Conservation (phyloP, 306 rosid species). For the Citrullus colocynthis region DNA sequence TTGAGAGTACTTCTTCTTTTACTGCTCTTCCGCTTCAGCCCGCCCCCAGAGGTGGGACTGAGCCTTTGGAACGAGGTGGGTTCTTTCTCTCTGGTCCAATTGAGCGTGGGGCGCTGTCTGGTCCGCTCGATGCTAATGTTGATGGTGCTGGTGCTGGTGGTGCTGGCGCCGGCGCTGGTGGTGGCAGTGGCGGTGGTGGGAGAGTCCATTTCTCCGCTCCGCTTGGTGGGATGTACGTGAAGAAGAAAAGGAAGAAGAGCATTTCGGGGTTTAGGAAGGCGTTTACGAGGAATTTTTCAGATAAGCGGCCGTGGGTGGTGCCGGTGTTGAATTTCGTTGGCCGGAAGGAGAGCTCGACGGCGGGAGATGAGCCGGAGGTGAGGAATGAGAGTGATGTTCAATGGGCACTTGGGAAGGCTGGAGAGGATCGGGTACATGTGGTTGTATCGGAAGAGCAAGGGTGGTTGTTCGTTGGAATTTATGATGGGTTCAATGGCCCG, state of each 20-base stretch:
- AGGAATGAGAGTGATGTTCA: conserved; percentile 49
- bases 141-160: not conserved
- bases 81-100: conserved; percentile 93
- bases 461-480: conserved; percentile 83
- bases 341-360: conserved; percentile 38
- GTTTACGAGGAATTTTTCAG: conserved; percentile 46
- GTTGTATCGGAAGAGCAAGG: conserved; percentile 87
- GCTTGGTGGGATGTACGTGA: conserved; percentile 45
- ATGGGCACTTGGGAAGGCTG: conserved; percentile 90
- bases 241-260: conserved; percentile 51
- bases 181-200: conserved; percentile 1
- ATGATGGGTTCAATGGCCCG: conserved; percentile 83
- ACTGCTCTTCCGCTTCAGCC: conserved; percentile 81
- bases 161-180: conserved; percentile 3
- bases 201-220: conserved; percentile 74
- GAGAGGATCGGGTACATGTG: conserved; percentile 90
- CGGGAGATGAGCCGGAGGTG: conserved; percentile 31
- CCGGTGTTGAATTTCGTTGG: conserved; percentile 70
- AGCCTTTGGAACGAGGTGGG: conserved; percentile 56
- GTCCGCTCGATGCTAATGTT: conserved; percentile 49
- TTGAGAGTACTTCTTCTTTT: conserved; percentile 75
- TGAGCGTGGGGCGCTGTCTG: conserved; percentile 77
- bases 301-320: conserved; percentile 87
- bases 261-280: conserved; percentile 66
- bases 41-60: conserved; percentile 48